Evolutionary conservation across 2,329 filamentous ascomycete species (phyloP).

Genomic region (Apiospora sp.): DNA sequence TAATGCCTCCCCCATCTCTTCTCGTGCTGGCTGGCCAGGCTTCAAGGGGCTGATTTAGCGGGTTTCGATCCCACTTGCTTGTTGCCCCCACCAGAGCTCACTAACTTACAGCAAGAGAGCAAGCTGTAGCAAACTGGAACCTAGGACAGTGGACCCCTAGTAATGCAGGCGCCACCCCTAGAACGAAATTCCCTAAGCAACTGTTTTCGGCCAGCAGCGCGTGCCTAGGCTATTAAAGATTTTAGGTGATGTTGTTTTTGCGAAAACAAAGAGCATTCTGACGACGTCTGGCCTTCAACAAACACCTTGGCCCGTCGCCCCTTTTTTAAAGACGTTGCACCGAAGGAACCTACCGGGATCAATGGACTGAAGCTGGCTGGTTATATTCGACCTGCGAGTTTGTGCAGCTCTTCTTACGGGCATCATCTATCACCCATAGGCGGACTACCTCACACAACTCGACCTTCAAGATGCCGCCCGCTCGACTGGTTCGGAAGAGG

Average conservation of each 20-base stretch:
- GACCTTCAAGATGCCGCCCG: conserved; percentile 57
- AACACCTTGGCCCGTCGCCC: not conserved
- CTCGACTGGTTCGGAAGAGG: conserved; percentile 81
- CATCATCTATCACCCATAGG: not conserved
- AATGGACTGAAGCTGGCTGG: conserved; percentile 13
- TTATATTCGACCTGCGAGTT: not conserved
- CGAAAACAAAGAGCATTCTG: conserved; percentile 17
- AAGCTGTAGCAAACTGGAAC: not conserved
- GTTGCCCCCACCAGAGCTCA: conserved; percentile 13
- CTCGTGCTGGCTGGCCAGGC: not conserved
- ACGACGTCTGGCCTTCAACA: not conserved
- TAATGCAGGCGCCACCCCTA: not conserved
- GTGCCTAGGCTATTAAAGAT: not conserved
- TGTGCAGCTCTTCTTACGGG: not conserved
- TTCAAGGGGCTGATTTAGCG: conserved; percentile 18
- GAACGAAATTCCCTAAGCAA: conserved; percentile 2
- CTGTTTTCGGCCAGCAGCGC: not conserved
- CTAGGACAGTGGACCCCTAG: conserved; percentile 10
- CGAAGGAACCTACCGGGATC: not conserved
- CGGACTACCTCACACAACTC: not conserved
- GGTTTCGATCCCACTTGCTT: conserved; percentile 6
- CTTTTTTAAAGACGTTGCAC: not conserved
- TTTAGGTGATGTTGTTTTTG: conserved; percentile 4
- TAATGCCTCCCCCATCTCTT: not conserved
- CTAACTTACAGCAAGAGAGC: not conserved